These are phyloP conservation scores for Stenogyne calaminthoides DNA, from an alignment of 305 asterid species.

Conservation along the genomic window DNA sequence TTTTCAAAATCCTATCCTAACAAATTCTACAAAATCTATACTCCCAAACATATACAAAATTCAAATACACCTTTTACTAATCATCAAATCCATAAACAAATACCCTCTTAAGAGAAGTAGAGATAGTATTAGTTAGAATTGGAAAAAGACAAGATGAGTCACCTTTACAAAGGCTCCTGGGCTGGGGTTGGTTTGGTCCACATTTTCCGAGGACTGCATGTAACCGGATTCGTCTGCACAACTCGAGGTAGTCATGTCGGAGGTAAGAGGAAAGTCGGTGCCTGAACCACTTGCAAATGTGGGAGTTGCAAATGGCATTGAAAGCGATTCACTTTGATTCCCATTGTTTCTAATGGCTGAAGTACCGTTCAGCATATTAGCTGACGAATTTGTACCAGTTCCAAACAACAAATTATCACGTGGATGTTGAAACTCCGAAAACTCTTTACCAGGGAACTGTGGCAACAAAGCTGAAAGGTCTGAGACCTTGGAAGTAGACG, in stretches of 20 bases:
- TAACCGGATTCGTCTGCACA: slow-evolving; percentile 87
- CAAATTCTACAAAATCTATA: no score
- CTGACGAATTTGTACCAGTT: slow-evolving; percentile 50
- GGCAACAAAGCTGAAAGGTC: slow-evolving; percentile 68
- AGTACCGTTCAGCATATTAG: slow-evolving; percentile 49
- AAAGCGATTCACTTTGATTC: slow-evolving; percentile 52
- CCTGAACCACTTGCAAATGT: slow-evolving; percentile 52
- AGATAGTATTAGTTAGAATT: not conserved
- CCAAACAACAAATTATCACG: slow-evolving; percentile 66
- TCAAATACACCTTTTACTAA: no score
- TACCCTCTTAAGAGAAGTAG: not conserved
- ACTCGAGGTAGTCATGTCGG: slow-evolving; percentile 80
- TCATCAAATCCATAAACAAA: no score
- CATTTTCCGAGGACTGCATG: slow-evolving; percentile 82
- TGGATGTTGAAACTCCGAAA: slow-evolving; percentile 58
- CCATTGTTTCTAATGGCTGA: slow-evolving; percentile 49
- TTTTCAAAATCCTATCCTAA: no score
- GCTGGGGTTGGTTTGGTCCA: slow-evolving; percentile 63
- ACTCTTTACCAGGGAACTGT: slow-evolving; percentile 71
- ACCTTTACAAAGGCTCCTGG: slow-evolving; percentile 91
- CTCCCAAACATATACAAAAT: no score
- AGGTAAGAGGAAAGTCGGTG: slow-evolving; percentile 58
- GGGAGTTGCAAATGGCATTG: slow-evolving; percentile 61
- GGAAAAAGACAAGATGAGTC: slow-evolving; percentile 21
- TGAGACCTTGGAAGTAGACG: slow-evolving; percentile 57